These are phyloP conservation scores for Oryza officinalis DNA, from an alignment of 176 grass and related monocot species.

Conservation along the genomic window DNA sequence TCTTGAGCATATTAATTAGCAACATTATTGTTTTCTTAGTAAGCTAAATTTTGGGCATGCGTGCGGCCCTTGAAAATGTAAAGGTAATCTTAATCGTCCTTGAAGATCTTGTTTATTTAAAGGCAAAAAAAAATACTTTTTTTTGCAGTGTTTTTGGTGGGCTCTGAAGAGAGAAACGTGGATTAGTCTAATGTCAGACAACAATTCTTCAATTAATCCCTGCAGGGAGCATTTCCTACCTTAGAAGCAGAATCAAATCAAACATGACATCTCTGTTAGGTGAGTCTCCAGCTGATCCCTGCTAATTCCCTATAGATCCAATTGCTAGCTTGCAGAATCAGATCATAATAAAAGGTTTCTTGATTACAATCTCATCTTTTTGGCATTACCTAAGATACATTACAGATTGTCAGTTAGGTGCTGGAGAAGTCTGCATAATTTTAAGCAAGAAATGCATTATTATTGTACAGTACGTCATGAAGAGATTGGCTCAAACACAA, in stretches of 20 bases:
- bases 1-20: not conserved
- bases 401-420: too few species aligned
- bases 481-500: not conserved
- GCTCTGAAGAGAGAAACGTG: conserved; percentile 12
- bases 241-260: conserved; percentile 48
- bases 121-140: not conserved
- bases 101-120: not conserved
- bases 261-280: conserved; percentile 44
- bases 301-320: conserved; percentile 3
- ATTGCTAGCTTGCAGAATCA: conserved; percentile 11
- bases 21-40: too few species aligned
- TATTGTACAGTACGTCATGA: not conserved
- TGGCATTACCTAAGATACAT: too few species aligned
- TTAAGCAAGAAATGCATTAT: not conserved
- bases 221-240: not conserved
- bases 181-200: conserved; percentile 42
- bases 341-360: conserved; percentile 10
- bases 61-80: not conserved
- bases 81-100: not conserved
- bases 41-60: not conserved
- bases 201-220: not conserved
- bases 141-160: not conserved
- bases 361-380: not conserved
- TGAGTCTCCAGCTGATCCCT: not conserved
- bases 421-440: too few species aligned